A percentile compares a stretch with the other conserved stretches of the same genome.
phyloP scores from a whole-genome alignment of 225 moss, liverwort and hornwort species.

The Ulota crispa region DNA sequence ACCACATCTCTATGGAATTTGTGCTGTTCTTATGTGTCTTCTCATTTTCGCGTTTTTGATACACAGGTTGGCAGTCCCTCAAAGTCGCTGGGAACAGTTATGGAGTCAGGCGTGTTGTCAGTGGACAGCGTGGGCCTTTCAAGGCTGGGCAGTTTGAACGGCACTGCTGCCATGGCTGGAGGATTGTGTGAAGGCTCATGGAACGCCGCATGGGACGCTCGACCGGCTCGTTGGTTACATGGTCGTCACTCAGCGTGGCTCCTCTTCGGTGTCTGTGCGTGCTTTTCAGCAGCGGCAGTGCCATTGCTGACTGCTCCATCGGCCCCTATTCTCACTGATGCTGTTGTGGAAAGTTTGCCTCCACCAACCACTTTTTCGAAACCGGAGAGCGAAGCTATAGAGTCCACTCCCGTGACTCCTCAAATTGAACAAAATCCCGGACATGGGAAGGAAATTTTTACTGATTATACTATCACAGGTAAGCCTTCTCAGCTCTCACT shows the following conservation, averaged over 20 bases:
- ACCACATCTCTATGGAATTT: not conserved
- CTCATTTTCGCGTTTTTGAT: not conserved
- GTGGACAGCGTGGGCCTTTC: constrained; percentile 41
- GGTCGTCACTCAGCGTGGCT: constrained; percentile 94
- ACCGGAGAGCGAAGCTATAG: constrained; percentile 27
- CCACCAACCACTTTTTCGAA: constrained; percentile 5
- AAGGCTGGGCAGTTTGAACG: constrained; percentile 60
- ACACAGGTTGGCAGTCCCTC: constrained; percentile 42
- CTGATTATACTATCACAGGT: constrained; percentile 83
- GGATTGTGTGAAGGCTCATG: constrained; percentile 86
- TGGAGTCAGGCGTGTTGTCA: constrained; percentile 36
- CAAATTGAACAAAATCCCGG: constrained; percentile 51
- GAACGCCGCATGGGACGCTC: constrained; percentile 92
- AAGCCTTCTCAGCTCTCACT: not conserved
- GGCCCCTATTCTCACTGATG: constrained; percentile 42
- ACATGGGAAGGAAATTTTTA: constrained; percentile 79
- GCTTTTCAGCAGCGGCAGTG: constrained; percentile 60
- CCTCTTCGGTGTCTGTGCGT: constrained; percentile 78
- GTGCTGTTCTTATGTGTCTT: not conserved
- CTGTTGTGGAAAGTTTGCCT: constrained; percentile 52
- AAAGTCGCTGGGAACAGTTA: constrained; percentile 32
- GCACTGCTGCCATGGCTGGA: constrained; percentile 70
- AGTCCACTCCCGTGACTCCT: constrained; percentile 15
- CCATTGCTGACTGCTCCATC: constrained; percentile 64
- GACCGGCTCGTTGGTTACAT: constrained; percentile 90